Evolutionary conservation across 1,284 basidiomycete genomes (phyloP).

Genomic region (Sporisorium iseilematis-ciliati): DNA sequence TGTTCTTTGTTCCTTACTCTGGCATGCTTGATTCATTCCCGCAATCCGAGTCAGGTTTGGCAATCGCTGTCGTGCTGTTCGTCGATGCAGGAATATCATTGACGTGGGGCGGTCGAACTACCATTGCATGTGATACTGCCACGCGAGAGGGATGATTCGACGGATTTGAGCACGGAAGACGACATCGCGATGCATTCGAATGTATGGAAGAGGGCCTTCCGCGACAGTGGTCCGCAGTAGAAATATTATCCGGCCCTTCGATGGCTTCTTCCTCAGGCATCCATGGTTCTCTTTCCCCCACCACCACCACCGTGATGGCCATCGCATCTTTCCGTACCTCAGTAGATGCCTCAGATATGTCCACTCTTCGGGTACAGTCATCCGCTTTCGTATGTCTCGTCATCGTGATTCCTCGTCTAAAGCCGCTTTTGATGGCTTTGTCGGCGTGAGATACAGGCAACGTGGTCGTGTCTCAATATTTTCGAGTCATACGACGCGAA

Average conservation of each 20-base stretch:
- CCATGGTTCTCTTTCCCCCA: neutral
- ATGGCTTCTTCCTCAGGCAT: neutral
- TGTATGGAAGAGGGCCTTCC: neutral
- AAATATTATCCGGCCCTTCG: constrained; percentile 3
- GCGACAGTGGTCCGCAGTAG: neutral
- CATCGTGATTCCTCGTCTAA: too few relatives aligned
- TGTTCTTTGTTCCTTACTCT: neutral
- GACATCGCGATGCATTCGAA: constrained; percentile 5
- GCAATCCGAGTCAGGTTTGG: too few relatives aligned
- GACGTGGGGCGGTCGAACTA: constrained; percentile 18
- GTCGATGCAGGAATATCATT: neutral
- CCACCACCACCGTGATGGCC: neutral
- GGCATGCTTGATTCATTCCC: neutral
- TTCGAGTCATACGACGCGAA: constrained; percentile 3
- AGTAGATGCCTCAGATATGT: neutral
- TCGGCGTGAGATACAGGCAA: too few relatives aligned
- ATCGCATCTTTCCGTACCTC: neutral
- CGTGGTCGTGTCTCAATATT: neutral
- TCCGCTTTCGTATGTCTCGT: too few relatives aligned
- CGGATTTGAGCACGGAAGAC: constrained; percentile 6
- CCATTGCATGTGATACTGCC: neutral
- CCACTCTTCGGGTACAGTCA: too few relatives aligned
- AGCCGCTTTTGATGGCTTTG: too few relatives aligned
- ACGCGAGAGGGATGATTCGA: neutral
- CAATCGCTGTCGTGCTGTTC: too few relatives aligned